Evolutionary conservation across 345 rosid genomes (phyloP).

Genomic region (Gossypium anomalum): DNA sequence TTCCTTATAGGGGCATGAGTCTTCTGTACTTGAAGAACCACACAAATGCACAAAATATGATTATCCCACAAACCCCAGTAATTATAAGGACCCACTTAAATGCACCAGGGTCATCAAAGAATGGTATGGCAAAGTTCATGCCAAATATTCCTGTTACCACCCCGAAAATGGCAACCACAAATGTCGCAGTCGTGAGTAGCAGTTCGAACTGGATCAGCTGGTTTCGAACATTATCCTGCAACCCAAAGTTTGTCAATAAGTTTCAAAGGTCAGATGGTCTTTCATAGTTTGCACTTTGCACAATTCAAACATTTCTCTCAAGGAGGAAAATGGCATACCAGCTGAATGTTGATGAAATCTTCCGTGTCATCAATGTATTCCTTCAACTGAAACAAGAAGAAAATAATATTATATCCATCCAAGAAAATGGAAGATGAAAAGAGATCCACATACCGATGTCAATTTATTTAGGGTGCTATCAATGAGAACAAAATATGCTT

Average conservation of each 20-base stretch:
- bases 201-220: slow-evolving; percentile 97
- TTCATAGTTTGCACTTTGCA: neutral
- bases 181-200: slow-evolving; percentile 86
- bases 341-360: slow-evolving; percentile 95
- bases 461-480: slow-evolving; percentile 93
- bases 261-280: neutral
- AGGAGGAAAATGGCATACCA: slow-evolving; percentile 37
- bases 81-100: slow-evolving; percentile 84
- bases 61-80: slow-evolving; percentile 56
- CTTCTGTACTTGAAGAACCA: slow-evolving; percentile 90
- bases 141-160: slow-evolving; percentile 97
- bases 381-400: slow-evolving; percentile 61
- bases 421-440: neutral
- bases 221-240: slow-evolving; percentile 93
- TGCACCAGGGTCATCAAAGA: slow-evolving; percentile 64
- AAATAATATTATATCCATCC: neutral
- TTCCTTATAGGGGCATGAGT: slow-evolving; percentile 70
- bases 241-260: neutral
- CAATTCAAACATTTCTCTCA: neutral
- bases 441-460: slow-evolving; percentile 60
- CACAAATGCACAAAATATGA: slow-evolving; percentile 71
- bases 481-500: slow-evolving; percentile 94
- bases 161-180: slow-evolving; percentile 92
- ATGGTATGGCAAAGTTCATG: slow-evolving; percentile 71
- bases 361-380: slow-evolving; percentile 97